phyloP scores from a whole-genome alignment of 257 asterid genomes.

The Handroanthus guayacan region DNA sequence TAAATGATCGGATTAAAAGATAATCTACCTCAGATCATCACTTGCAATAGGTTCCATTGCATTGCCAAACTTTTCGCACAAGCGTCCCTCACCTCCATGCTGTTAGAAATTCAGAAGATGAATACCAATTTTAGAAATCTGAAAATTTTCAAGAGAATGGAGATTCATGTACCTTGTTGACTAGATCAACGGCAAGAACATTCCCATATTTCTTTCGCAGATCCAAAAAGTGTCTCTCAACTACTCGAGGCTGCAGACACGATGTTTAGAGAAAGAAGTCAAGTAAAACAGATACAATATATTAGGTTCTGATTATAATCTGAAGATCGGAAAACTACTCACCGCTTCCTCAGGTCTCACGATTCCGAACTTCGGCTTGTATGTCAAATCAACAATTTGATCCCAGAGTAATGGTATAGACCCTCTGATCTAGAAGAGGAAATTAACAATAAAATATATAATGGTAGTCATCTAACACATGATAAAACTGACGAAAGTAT shows the following conservation, averaged over 20 bases:
- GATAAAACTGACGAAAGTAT: conserved; percentile 18
- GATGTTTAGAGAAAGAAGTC: conserved; percentile 32
- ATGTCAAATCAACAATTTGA: conserved; percentile 97
- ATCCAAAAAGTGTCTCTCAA: conserved; percentile 90
- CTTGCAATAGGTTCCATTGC: conserved; percentile 74
- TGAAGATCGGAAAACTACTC: conserved; percentile 50
- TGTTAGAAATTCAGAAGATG: conserved; percentile 45
- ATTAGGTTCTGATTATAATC: conserved; percentile 30
- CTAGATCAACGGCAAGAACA: conserved; percentile 86
- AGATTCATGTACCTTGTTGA: conserved; percentile 68
- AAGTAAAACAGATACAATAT: conserved; percentile 31
- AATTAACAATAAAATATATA: conserved; percentile 18
- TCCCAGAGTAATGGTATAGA: conserved; percentile 98
- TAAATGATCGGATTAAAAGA: conserved; percentile 31
- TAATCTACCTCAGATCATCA: conserved; percentile 90
- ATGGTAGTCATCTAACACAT: conserved; percentile 16
- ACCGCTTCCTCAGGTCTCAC: conserved; percentile 91
- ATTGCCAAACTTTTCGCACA: conserved; percentile 73
- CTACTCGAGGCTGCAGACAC: conserved; percentile 78
- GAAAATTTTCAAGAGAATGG: conserved; percentile 22
- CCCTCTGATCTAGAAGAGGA: conserved; percentile 80
- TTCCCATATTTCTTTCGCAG: conserved; percentile 93
- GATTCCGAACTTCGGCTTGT: conserved; percentile 88
- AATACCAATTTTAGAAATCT: neutral
- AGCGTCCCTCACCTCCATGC: conserved; percentile 96